A percentile compares a stretch with the other conserved stretches of the same genome.
These are phyloP conservation scores for Hericium rajendrae DNA, from an alignment of 768 basidiomycete genomes.

Conservation along the genomic window DNA sequence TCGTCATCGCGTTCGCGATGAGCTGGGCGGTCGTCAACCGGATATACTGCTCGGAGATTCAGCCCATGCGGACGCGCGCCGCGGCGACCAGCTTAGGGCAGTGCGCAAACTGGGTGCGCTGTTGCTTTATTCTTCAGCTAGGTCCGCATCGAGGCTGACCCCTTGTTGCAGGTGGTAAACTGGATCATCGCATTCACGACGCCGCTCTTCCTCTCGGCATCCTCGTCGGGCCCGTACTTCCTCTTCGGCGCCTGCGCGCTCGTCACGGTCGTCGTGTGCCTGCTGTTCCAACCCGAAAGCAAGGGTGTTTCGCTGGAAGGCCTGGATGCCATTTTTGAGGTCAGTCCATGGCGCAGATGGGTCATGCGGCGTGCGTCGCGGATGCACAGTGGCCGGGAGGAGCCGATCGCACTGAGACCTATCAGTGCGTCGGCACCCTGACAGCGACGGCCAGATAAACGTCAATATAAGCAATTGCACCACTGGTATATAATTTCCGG, in stretches of 20 bases:
- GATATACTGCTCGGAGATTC: slow-evolving; percentile 35
- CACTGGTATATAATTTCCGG: too few species aligned
- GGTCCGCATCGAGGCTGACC: slow-evolving; percentile 12
- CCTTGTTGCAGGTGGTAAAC: slow-evolving; percentile 24
- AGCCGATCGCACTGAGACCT: not conserved
- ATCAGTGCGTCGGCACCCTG: not conserved
- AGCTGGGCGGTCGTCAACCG: slow-evolving; percentile 36
- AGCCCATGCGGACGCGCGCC: slow-evolving; percentile 37
- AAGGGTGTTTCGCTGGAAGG: slow-evolving; percentile 35
- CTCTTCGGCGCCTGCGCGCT: slow-evolving; percentile 31
- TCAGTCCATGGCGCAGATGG: slow-evolving; percentile 10
- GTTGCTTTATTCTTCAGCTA: not conserved
- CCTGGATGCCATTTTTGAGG: slow-evolving; percentile 29
- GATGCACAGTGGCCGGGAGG: not conserved
- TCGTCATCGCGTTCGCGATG: slow-evolving; percentile 31
- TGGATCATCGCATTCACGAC: slow-evolving; percentile 36
- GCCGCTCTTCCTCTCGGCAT: slow-evolving; percentile 35
- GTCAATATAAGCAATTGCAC: too few species aligned
- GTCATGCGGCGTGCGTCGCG: not conserved
- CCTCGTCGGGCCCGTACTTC: slow-evolving; percentile 38
- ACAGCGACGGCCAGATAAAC: too few species aligned
- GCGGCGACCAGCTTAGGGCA: slow-evolving; percentile 31
- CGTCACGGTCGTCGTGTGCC: slow-evolving; percentile 28
- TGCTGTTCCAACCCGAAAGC: slow-evolving; percentile 34
- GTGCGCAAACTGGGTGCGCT: slow-evolving; percentile 31